These are phyloP conservation scores for Canariomyces notabilis DNA, from an alignment of 2,329 filamentous ascomycete genomes.

Conservation along the genomic window DNA sequence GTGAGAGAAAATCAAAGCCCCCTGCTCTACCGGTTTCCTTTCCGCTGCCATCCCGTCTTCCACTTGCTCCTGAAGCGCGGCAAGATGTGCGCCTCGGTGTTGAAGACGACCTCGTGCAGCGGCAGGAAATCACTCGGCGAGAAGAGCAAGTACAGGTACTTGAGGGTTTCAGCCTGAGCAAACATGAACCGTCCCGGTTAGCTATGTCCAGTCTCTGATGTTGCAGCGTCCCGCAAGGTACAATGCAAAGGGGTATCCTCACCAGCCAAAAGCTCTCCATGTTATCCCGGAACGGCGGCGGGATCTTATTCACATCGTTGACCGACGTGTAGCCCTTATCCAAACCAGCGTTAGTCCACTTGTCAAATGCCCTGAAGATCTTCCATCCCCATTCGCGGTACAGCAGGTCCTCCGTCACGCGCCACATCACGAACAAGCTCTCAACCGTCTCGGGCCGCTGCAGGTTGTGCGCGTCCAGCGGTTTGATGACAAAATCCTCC, in stretches of 20 bases:
- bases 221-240: no score
- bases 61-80: constrained; percentile 63
- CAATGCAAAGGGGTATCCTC: not conserved
- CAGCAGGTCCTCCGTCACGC: constrained; percentile 81
- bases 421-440: constrained; percentile 96
- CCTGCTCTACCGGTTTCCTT: no score
- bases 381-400: constrained; percentile 98
- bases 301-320: constrained; percentile 66
- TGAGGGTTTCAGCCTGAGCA: constrained; percentile 87
- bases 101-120: constrained; percentile 82
- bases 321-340: constrained; percentile 79
- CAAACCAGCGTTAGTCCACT: constrained; percentile 73
- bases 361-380: constrained; percentile 89
- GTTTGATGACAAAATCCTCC: constrained; percentile 74
- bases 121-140: constrained; percentile 76
- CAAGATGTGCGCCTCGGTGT: constrained; percentile 90
- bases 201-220: no score
- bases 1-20: no score
- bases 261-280: constrained; percentile 98
- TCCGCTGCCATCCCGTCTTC: constrained; percentile 66
- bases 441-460: constrained; percentile 95
- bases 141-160: constrained; percentile 96
- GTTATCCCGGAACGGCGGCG: constrained; percentile 72
- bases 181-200: no score
- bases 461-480: constrained; percentile 79